These are phyloP conservation scores for Serendipita vermifera DNA, from an alignment of 768 basidiomycete species.

Conservation along the genomic window DNA sequence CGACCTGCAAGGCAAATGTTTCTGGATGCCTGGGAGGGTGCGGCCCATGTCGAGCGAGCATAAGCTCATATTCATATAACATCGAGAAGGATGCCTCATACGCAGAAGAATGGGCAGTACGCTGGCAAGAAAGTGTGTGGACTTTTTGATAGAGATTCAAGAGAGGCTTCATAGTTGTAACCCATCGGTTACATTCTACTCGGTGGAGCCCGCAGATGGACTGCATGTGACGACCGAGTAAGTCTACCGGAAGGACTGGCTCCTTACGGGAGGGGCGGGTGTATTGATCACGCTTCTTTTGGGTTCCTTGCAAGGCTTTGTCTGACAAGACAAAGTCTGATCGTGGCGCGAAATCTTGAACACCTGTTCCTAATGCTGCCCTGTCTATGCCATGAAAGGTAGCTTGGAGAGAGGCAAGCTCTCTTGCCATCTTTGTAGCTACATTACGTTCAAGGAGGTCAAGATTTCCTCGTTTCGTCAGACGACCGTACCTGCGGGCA, in stretches of 20 bases:
- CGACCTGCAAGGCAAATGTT: constrained; percentile 39
- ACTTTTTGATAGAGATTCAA: constrained; percentile 30
- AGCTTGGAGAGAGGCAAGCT: constrained; percentile 25
- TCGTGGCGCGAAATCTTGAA: too few species aligned
- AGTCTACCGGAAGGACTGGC: not conserved
- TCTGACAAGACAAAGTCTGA: too few species aligned
- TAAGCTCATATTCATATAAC: constrained; percentile 38
- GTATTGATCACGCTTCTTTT: too few species aligned
- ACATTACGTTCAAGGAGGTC: constrained; percentile 56
- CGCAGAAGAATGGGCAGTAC: constrained; percentile 43
- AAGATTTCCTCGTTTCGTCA: constrained; percentile 47
- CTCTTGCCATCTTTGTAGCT: constrained; percentile 36
- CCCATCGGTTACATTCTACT: constrained; percentile 29
- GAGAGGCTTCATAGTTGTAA: constrained; percentile 25
- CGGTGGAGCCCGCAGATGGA: constrained; percentile 19
- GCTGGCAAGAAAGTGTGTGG: constrained; percentile 31
- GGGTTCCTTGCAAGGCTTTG: too few species aligned
- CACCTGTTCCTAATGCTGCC: constrained; percentile 17
- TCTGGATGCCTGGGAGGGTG: constrained; percentile 30
- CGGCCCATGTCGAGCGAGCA: constrained; percentile 23
- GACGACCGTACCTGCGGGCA: constrained; percentile 45
- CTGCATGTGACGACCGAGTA: not conserved
- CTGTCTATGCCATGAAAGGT: constrained; percentile 23
- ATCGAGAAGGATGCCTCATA: constrained; percentile 49
- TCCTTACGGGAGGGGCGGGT: too few species aligned